Evolutionary conservation across 345 rosid genomes (phyloP), one percentile per base, ranked within the genome.

Genomic region (Excoecaria cochinchinensis): DNA sequence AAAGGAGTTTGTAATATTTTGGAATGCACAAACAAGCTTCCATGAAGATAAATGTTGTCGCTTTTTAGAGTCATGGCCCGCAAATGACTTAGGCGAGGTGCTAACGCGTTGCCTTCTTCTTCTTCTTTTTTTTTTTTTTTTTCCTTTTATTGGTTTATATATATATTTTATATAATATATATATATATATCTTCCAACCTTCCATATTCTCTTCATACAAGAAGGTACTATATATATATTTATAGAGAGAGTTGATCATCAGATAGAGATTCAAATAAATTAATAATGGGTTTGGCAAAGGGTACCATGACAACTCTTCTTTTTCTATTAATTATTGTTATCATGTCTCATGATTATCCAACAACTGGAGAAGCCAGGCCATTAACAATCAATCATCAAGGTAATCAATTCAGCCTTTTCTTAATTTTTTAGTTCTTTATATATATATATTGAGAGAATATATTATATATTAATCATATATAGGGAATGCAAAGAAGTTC

Each of bases 401-500:
- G 78, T 75, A 57, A 67, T 31, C 17, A 15, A 42, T 67, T 67
- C 8, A 10, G 42, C 22, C 17, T 11, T n/a, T 17, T 42, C 8
- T 8, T 42, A 8, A 3, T 1, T 8, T 3, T 10, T 15, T 39
- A 15, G 4, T 11, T 25, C 2, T 25, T 47, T 3, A 5, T 47
- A 14, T 15, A 5, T 22, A 48, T 67, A 24, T 13, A 47, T 19
- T 3, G 44, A 4, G 46, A 52, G 12, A 53, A 53, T 53, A 8
- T 8, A 21, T 31, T n/a, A n/a, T n/a, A n/a, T 5, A 14, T 53
- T 42, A 6, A 52, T 8, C 47, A 21, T 6, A 10, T 44, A 3
- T 72, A 84, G 89, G 78, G 42, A 50, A 80, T 77, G 24, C 80
- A 31, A 79, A 74, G 39, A 62, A 47, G 47, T 72, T 71, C 22